These are phyloP conservation scores for Myxozyma neglecta DNA, from an alignment of 805 yeast species.

Conservation along the genomic window DNA sequence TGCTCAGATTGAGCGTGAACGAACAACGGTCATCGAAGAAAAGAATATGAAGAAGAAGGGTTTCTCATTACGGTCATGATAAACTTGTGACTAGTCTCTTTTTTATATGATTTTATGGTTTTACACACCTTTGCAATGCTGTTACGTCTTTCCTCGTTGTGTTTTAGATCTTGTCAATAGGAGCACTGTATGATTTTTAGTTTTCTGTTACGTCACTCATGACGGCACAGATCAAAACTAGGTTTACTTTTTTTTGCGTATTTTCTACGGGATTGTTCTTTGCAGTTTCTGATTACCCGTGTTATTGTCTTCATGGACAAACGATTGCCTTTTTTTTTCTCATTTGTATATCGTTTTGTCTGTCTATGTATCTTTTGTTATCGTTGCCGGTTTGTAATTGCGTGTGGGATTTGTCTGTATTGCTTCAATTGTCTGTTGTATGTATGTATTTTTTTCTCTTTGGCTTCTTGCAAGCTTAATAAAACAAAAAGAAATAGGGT, in stretches of 20 bases:
- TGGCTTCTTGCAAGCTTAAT: not conserved
- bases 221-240: no score
- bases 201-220: no score
- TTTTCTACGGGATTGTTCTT: no score
- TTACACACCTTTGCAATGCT: not conserved
- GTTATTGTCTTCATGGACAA: not conserved
- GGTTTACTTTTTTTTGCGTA: no score
- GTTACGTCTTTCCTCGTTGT: not conserved
- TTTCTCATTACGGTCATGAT: conserved; percentile 27
- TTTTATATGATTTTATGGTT: not conserved
- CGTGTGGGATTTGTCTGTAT: not conserved
- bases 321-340: not conserved
- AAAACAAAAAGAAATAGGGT: no score
- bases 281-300: not conserved
- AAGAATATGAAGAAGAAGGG: conserved; percentile 26
- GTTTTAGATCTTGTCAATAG: not conserved
- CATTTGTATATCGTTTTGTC: not conserved
- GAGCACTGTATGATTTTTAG: not conserved
- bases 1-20: conserved; percentile 53
- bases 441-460: not conserved
- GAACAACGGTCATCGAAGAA: conserved; percentile 12
- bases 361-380: not conserved
- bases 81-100: not conserved
- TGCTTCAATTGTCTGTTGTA: conserved; percentile 2
- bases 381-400: conserved; percentile 1